Conservation (phyloP, 2,329 filamentous ascomycete genomes). For the Aspergillus sp. region DNA sequence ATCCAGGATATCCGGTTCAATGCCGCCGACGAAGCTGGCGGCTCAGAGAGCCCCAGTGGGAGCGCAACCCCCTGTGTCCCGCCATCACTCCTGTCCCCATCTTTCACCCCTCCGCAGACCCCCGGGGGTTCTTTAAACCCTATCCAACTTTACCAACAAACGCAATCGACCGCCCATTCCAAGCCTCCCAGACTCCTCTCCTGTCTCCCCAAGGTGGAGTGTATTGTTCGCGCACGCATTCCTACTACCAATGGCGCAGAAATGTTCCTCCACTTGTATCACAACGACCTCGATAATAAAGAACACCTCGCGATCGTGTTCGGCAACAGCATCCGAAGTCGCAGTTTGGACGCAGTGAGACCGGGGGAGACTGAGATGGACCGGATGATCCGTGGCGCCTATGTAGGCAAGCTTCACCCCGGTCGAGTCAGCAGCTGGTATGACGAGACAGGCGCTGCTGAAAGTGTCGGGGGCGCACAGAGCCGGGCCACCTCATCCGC, state of each 20-base stretch:
- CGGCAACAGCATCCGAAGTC: constrained; percentile 75
- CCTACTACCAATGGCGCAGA: constrained; percentile 88
- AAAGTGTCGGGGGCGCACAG: constrained; percentile 3
- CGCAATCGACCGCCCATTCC: constrained; percentile 29
- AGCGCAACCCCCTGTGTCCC: constrained; percentile 47
- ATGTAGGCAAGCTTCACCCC: constrained; percentile 81
- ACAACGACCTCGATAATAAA: constrained; percentile 89
- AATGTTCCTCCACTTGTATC: constrained; percentile 96
- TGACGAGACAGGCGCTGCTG: constrained; percentile 35
- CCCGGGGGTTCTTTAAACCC: constrained; percentile 38
- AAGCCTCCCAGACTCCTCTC: constrained; percentile 71
- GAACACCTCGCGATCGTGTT: constrained; percentile 98
- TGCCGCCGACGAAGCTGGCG: constrained; percentile 16
- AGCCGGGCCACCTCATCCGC: neutral
- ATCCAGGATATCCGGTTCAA: constrained; percentile 17
- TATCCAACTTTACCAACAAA: constrained; percentile 27
- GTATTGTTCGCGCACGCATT: constrained; percentile 90
- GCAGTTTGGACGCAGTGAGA: constrained; percentile 50
- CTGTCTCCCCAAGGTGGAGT: constrained; percentile 79
- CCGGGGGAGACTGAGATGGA: constrained; percentile 51
- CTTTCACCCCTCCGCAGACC: constrained; percentile 48
- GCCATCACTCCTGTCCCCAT: constrained; percentile 54
- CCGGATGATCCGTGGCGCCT: constrained; percentile 91
- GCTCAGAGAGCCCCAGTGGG: constrained; percentile 23
- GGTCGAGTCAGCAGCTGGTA: constrained; percentile 75